A percentile compares a stretch with the other conserved stretches of the same genome.
phyloP scores from a whole-genome alignment of 2,329 filamentous ascomycete genomes.

The Ophiognomonia clavigignenti-juglandacearum region DNA sequence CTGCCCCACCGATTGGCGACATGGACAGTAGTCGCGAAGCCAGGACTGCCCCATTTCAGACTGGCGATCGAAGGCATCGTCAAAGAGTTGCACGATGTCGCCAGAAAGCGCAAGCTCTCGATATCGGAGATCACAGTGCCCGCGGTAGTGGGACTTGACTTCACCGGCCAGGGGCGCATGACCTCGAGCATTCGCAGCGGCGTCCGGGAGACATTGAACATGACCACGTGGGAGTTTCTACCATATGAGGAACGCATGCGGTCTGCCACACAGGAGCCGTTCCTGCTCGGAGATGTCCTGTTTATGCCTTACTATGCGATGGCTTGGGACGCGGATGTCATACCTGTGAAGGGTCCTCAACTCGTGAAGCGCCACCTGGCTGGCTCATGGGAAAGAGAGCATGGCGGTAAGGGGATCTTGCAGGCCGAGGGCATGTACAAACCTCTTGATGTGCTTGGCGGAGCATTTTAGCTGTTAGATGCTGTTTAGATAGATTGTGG shows the following conservation, averaged over 20 bases:
- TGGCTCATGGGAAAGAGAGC: constrained; percentile 19
- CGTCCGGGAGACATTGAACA: constrained; percentile 4
- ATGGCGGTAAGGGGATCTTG: constrained; percentile 17
- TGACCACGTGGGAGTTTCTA: constrained; percentile 5
- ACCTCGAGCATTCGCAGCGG: no score
- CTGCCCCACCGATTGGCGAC: constrained; percentile 19
- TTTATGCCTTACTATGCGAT: constrained; percentile 18
- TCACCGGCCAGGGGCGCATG: no score
- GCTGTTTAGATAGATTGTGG: no score
- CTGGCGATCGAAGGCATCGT: no score
- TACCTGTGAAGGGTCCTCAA: neutral
- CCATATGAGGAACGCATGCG: neutral
- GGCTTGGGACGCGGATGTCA: neutral
- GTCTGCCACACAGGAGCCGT: constrained; percentile 11
- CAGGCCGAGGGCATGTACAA: no score
- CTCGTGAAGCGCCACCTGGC: neutral
- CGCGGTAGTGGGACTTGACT: no score
- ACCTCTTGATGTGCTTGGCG: no score
- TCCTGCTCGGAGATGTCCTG: constrained; percentile 18
- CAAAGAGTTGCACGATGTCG: no score
- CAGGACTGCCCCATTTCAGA: constrained; percentile 15
- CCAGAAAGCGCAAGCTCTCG: no score
- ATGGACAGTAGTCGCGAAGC: constrained; percentile 20
- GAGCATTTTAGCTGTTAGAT: no score
- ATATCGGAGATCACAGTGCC: no score